Conservation (phyloP, 768 basidiomycete species). For the Kockovaella imperatae region DNA sequence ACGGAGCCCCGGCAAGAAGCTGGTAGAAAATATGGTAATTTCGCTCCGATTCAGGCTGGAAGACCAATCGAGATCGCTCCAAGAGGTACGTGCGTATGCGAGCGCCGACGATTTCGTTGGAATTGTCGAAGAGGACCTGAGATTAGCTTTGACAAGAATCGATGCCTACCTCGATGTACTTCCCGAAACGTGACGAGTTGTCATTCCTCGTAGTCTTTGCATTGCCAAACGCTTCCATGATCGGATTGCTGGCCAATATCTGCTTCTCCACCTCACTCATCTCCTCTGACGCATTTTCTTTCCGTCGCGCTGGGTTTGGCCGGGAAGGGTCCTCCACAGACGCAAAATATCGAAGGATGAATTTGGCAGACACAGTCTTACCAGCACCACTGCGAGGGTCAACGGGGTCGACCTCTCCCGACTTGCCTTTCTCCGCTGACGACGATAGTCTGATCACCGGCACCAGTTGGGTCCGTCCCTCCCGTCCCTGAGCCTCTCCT, state of each 20-base stretch:
- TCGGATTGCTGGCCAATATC: slow-evolving; percentile 98
- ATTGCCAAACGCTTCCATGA: slow-evolving; percentile 97
- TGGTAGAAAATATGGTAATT: slow-evolving; percentile 99
- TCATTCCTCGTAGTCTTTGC: slow-evolving; percentile 99
- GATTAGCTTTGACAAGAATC: background rate
- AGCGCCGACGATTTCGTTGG: slow-evolving; percentile 94
- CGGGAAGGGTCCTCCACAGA: slow-evolving; percentile 80
- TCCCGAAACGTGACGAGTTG: slow-evolving; percentile 97
- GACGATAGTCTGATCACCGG: slow-evolving; percentile 92
- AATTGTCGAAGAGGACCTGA: slow-evolving; percentile 91
- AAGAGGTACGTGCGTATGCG: slow-evolving; percentile 97
- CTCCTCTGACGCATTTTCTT: slow-evolving; percentile 46
- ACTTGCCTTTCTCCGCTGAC: slow-evolving; percentile 92
- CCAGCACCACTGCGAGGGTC: slow-evolving; percentile 72
- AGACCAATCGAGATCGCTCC: slow-evolving; percentile 93
- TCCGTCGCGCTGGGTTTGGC: slow-evolving; percentile 62
- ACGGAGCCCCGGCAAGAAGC: slow-evolving; percentile 88
- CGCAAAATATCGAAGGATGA: slow-evolving; percentile 98
- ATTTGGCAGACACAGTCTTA: slow-evolving; percentile 98
- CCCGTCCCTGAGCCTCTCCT: slow-evolving; percentile 51
- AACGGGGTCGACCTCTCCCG: background rate
- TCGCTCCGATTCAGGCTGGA: slow-evolving; percentile 90
- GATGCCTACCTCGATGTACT: slow-evolving; percentile 85
- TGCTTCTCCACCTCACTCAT: slow-evolving; percentile 90
- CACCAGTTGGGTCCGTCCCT: slow-evolving; percentile 53